phyloP scores from a whole-genome alignment of 768 basidiomycete genomes.

The Rhodotorula kratochvilovae region DNA sequence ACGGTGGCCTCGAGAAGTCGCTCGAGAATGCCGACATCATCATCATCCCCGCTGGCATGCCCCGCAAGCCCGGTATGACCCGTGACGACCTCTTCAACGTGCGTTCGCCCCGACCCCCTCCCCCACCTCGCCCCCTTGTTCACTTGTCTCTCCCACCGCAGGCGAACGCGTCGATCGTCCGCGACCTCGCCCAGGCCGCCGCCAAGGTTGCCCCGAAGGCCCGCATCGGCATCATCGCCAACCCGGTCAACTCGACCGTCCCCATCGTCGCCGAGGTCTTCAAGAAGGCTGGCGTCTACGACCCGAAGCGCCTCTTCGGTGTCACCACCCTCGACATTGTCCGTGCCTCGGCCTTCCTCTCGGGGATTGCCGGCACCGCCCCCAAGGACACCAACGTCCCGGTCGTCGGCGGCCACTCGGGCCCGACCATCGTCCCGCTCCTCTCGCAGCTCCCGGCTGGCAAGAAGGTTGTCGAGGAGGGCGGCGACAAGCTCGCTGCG shows the following conservation, averaged over 20 bases:
- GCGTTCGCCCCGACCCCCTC: conserved; percentile 27
- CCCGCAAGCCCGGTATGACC: conserved; percentile 81
- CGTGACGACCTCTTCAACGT: conserved; percentile 96
- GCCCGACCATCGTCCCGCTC: conserved; percentile 93
- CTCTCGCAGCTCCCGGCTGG: conserved; percentile 75
- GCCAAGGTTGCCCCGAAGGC: conserved; percentile 82
- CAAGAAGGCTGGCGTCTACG: conserved; percentile 84
- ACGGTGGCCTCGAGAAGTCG: conserved; percentile 82
- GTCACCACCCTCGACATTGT: conserved; percentile 98
- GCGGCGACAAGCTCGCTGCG: conserved; percentile 67
- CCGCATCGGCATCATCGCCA: conserved; percentile 94
- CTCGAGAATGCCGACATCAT: conserved; percentile 86
- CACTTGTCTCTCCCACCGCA: conserved; percentile 49
- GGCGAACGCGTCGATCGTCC: conserved; percentile 97
- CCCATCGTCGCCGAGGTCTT: conserved; percentile 91
- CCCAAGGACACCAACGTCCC: conserved; percentile 69
- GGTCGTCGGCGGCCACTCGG: conserved; percentile 92
- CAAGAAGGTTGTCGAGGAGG: conserved; percentile 56
- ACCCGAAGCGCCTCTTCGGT: conserved; percentile 85
- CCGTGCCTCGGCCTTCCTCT: conserved; percentile 85
- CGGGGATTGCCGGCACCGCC: conserved; percentile 60
- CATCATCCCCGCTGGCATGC: conserved; percentile 98
- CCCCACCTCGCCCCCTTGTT: background rate
- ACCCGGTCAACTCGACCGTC: conserved; percentile 87
- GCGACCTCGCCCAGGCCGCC: conserved; percentile 84